Base-by-base conservation (phyloP, 2,329 filamentous ascomycete genomes). In the Phaeoacremonium minimum region DNA sequence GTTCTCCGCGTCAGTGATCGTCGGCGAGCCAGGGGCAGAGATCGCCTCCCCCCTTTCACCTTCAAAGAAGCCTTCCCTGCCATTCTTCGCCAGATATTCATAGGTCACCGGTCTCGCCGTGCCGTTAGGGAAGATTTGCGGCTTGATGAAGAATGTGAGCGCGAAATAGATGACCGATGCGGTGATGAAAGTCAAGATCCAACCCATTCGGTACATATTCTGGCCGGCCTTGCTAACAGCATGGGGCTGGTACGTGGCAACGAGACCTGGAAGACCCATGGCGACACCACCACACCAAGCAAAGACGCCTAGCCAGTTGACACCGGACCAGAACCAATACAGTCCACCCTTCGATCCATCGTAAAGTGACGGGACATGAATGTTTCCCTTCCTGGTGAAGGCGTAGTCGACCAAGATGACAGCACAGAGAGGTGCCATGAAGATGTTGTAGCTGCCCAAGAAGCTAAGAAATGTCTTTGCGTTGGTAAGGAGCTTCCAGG, bases 351-450 rank as follows among this genome's bases (percentile, higher is more conserved):
- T 46, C 14, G 45, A 49, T 9, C 50, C 50, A 16, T 49, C 44
- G 41, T 55, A 61, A 28, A 57, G 43, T 4, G 56, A 55, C 0
- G 52, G 49, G 2, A 61, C 44, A 29, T 57, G 45, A 5, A 61
- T 35, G 35, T 60, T 60, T 11, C 59, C 57, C 8, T 40, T 52
- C 17, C 56, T 48, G 1, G 55, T 48, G 30, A 58, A 22, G 31
- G 50, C 49, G 40, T 62, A 64, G 40, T 64, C 61, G 15, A 56
- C 48, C 6, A 61, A 46, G 41, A 61, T 60, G 11, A 57, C 36
- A 15, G 39, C 42, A 13, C 33, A 42, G 6, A 49, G 28, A 4
- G 52, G 50, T 6, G 43, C 52, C 42, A 55, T 42, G 37, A 56
- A 55, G 30, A 55, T 51, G 18, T 42, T 45, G 32, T 52, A 53